Conservation (phyloP, 192 early-diverging fungal genomes). For the Pilobolus umbonatus region DNA sequence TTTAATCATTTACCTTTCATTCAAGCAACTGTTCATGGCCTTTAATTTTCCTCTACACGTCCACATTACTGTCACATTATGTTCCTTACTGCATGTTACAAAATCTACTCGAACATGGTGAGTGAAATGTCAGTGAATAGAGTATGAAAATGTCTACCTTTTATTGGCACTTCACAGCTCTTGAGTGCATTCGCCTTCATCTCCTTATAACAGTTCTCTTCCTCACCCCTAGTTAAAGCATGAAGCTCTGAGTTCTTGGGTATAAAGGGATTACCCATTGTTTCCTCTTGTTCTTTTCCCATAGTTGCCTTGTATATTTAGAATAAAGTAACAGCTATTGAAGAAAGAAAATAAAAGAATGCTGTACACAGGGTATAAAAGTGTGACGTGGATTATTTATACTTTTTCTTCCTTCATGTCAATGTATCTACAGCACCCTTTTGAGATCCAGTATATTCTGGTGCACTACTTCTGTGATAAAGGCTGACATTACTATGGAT, state of each 20-base stretch:
- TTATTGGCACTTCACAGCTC: slow-evolving; percentile 40
- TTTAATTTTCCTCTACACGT: slow-evolving; percentile 43
- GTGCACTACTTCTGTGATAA: too few relatives aligned
- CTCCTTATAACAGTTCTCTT: slow-evolving; percentile 47
- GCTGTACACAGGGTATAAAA: too few relatives aligned
- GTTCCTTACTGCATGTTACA: slow-evolving; percentile 49
- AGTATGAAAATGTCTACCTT: slow-evolving; percentile 43
- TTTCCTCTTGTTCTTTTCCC: slow-evolving; percentile 28
- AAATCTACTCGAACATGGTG: slow-evolving; percentile 32
- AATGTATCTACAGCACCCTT: too few relatives aligned
- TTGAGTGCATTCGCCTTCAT: slow-evolving; percentile 49
- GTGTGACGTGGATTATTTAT: too few relatives aligned
- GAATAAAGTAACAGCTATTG: too few relatives aligned
- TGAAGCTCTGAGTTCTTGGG: slow-evolving; percentile 29
- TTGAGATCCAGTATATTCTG: too few relatives aligned
- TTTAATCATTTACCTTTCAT: slow-evolving; percentile 35
- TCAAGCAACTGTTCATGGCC: slow-evolving; percentile 48
- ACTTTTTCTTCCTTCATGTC: too few relatives aligned
- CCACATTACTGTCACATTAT: slow-evolving; percentile 46
- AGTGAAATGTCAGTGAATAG: too few relatives aligned
- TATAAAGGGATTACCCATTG: slow-evolving; percentile 29
- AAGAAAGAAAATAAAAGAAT: too few relatives aligned
- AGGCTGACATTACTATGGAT: too few relatives aligned
- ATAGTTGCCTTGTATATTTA: too few relatives aligned
- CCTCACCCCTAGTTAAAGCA: slow-evolving; percentile 47